These are phyloP conservation scores for Peniophora sp. DNA, from an alignment of 1,284 basidiomycete species.

Conservation along the genomic window DNA sequence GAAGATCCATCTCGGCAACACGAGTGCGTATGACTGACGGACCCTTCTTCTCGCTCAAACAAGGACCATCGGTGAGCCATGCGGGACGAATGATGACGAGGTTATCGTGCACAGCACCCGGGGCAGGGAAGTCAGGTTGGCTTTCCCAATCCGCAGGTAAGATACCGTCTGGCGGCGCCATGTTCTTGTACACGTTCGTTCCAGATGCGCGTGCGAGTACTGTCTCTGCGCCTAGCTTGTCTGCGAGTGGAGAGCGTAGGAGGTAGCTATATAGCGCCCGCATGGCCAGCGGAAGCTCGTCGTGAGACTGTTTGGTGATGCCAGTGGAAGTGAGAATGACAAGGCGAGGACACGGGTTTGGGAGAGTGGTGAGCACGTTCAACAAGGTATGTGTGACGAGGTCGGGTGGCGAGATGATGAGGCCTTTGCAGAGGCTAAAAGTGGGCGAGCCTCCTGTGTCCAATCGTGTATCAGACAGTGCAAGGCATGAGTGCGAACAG, in stretches of 20 bases:
- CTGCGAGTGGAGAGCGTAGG: slow-evolving; percentile 37
- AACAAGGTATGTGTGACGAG: slow-evolving; percentile 42
- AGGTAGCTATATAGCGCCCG: slow-evolving; percentile 38
- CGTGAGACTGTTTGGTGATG: slow-evolving; percentile 34
- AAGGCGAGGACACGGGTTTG: slow-evolving; percentile 30
- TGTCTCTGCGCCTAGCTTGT: slow-evolving; percentile 51
- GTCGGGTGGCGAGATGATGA: slow-evolving; percentile 36
- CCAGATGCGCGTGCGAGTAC: slow-evolving; percentile 37
- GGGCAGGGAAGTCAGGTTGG: slow-evolving; percentile 26
- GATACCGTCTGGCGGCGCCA: slow-evolving; percentile 19
- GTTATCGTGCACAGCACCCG: slow-evolving; percentile 31
- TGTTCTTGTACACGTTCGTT: slow-evolving; percentile 20
- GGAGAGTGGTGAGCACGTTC: slow-evolving; percentile 40
- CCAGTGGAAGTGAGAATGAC: slow-evolving; percentile 47
- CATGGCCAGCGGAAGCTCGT: slow-evolving; percentile 36
- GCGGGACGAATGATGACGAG: too few relatives aligned
- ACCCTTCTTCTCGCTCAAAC: too few relatives aligned
- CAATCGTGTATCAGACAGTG: not conserved
- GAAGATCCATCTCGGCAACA: too few relatives aligned
- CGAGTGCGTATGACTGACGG: too few relatives aligned
- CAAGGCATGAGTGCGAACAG: not conserved
- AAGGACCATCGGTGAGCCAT: too few relatives aligned
- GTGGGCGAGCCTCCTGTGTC: slow-evolving; percentile 29
- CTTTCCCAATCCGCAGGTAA: slow-evolving; percentile 33
- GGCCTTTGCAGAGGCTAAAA: slow-evolving; percentile 35